These are phyloP conservation scores for Colletotrichum karsti DNA, from an alignment of 2,329 filamentous ascomycete genomes.

Conservation along the genomic window DNA sequence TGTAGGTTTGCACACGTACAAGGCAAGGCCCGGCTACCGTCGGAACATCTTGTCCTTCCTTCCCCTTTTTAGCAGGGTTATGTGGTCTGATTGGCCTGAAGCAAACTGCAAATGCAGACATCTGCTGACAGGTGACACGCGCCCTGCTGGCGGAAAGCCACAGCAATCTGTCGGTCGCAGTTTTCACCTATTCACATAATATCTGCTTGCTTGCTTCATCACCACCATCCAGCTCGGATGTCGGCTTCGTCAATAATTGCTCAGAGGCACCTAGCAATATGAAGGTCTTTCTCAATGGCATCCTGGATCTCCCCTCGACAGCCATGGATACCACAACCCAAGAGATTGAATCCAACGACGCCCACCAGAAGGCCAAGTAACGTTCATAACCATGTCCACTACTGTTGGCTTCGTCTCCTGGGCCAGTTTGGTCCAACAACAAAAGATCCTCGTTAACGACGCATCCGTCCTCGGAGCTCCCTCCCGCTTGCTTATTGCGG, in stretches of 20 bases:
- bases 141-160: too few species aligned
- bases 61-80: too few species aligned
- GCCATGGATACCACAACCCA: neutral
- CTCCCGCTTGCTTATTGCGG: conserved; percentile 19
- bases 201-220: neutral
- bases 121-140: too few species aligned
- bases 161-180: too few species aligned
- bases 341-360: neutral
- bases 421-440: neutral
- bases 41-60: too few species aligned
- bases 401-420: neutral
- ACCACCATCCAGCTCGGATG: neutral
- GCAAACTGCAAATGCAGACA: too few species aligned
- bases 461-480: conserved; percentile 9
- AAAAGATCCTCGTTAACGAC: conserved; percentile 1
- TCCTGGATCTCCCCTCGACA: too few species aligned
- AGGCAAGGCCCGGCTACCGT: too few species aligned
- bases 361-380: neutral
- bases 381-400: neutral
- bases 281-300: too few species aligned
- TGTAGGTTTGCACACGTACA: neutral
- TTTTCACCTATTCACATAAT: neutral
- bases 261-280: neutral
- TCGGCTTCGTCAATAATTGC: neutral
- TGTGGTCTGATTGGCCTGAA: too few species aligned